phyloP scores from a whole-genome alignment of 75 land plant genomes.

The Pseudotsuga menziesii region DNA sequence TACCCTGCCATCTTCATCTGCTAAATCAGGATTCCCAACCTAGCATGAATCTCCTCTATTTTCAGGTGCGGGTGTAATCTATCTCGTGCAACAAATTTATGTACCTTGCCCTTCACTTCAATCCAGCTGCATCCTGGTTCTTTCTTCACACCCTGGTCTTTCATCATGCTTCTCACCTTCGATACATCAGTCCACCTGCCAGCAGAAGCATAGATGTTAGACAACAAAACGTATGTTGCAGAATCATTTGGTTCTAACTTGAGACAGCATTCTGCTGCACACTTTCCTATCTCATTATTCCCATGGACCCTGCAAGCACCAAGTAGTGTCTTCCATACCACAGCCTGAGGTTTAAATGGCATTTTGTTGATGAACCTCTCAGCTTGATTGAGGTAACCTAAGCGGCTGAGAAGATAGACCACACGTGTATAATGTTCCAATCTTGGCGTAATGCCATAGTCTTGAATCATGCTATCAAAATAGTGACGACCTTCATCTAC shows the following conservation, averaged over 20 bases:
- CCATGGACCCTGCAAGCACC: conserved; percentile 3
- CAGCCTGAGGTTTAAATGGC: background rate
- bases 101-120: conserved; percentile 4
- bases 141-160: conserved; percentile 4
- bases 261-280: background rate
- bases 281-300: conserved; percentile 11
- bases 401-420: conserved; percentile 16
- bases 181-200: conserved; percentile 9
- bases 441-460: conserved; percentile 13
- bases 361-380: background rate
- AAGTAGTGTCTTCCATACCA: conserved; percentile 13
- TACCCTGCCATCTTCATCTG: conserved; percentile 17
- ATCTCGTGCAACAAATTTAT: conserved; percentile 7
- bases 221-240: conserved; percentile 13
- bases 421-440: conserved; percentile 18
- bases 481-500: conserved; percentile 52
- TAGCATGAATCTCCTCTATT: conserved; percentile 7
- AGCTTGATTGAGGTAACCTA: conserved; percentile 14
- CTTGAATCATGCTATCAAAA: conserved; percentile 34
- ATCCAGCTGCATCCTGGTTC: conserved; percentile 16
- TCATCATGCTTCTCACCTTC: conserved; percentile 12
- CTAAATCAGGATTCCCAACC: conserved; percentile 6
- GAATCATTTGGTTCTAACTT: conserved; percentile 10
- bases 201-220: conserved; percentile 18
- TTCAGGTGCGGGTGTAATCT: conserved; percentile 9